phyloP scores from a whole-genome alignment of 1,139 yeast species.

The Debaryomyces subglobosus region DNA sequence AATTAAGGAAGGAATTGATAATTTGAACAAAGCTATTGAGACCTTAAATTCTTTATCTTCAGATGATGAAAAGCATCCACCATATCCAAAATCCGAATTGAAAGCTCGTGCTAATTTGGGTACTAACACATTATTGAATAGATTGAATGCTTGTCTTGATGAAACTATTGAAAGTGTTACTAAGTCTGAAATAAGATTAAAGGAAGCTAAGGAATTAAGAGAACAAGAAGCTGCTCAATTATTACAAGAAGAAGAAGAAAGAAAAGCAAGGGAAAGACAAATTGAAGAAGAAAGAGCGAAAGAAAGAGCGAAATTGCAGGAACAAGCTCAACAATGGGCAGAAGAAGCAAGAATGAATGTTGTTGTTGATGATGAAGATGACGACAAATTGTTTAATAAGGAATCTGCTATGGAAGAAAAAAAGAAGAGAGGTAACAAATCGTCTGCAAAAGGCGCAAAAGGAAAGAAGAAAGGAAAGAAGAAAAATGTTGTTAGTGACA shows the following conservation, averaged over 20 bases:
- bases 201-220: constrained; percentile 70
- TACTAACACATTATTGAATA: constrained; percentile 68
- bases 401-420: constrained; percentile 29
- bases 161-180: constrained; percentile 74
- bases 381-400: constrained; percentile 32
- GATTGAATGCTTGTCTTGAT: constrained; percentile 67
- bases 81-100: constrained; percentile 77
- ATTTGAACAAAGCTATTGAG: constrained; percentile 65
- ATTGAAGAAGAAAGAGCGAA: constrained; percentile 59
- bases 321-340: constrained; percentile 84
- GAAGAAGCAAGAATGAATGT: constrained; percentile 50
- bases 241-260: constrained; percentile 40
- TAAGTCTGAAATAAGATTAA: constrained; percentile 61
- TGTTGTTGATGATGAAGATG: constrained; percentile 38
- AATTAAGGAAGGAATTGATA: constrained; percentile 58
- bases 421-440: constrained; percentile 20
- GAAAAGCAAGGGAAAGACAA: constrained; percentile 43
- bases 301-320: constrained; percentile 73
- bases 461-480: constrained; percentile 23
- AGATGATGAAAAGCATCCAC: constrained; percentile 59
- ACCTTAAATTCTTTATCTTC: constrained; percentile 61
- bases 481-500: constrained; percentile 32
- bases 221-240: constrained; percentile 56
- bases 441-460: constrained; percentile 19
- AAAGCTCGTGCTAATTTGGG: constrained; percentile 87